Evolutionary conservation across 495 filamentous ascomycete species (phyloP).

Genomic region (Neurospora sp.): DNA sequence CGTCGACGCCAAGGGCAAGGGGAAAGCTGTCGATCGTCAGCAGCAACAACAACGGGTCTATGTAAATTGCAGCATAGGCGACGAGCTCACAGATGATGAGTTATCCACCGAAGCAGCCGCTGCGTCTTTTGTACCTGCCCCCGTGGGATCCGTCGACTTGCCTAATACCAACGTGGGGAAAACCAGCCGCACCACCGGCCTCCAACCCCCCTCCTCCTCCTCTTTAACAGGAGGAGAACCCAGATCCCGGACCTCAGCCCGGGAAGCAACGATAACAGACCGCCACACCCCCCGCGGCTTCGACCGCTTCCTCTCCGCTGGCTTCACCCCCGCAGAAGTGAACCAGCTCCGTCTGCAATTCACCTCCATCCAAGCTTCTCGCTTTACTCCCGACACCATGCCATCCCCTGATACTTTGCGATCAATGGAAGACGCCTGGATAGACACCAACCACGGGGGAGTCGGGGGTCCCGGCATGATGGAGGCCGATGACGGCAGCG

Average conservation of each 20-base stretch:
- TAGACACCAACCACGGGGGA: slow-evolving; percentile 57
- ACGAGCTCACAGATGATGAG: slow-evolving; percentile 56
- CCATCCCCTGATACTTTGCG: slow-evolving; percentile 46
- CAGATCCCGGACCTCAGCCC: neutral
- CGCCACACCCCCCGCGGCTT: slow-evolving; percentile 67
- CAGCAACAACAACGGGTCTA: slow-evolving; percentile 43
- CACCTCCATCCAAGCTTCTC: slow-evolving; percentile 61
- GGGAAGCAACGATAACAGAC: slow-evolving; percentile 24
- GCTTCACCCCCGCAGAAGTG: slow-evolving; percentile 75
- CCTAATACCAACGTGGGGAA: too few species aligned
- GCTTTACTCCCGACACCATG: slow-evolving; percentile 79
- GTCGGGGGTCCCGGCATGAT: slow-evolving; percentile 19
- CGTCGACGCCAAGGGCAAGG: slow-evolving; percentile 26
- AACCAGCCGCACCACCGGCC: slow-evolving; percentile 1
- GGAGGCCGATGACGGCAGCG: slow-evolving; percentile 24
- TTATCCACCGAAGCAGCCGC: slow-evolving; percentile 55
- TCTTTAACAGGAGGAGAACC: neutral
- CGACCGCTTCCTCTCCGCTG: slow-evolving; percentile 69
- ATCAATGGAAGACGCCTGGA: slow-evolving; percentile 83
- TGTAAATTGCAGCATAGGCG: slow-evolving; percentile 82
- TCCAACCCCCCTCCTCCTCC: slow-evolving; percentile 4
- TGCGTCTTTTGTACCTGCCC: slow-evolving; percentile 29
- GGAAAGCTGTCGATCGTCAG: slow-evolving; percentile 12
- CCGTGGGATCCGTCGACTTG: too few species aligned
- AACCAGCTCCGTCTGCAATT: slow-evolving; percentile 77